phyloP scores from a whole-genome alignment of 2,329 filamentous ascomycete genomes.

The Fusarium illudens region DNA sequence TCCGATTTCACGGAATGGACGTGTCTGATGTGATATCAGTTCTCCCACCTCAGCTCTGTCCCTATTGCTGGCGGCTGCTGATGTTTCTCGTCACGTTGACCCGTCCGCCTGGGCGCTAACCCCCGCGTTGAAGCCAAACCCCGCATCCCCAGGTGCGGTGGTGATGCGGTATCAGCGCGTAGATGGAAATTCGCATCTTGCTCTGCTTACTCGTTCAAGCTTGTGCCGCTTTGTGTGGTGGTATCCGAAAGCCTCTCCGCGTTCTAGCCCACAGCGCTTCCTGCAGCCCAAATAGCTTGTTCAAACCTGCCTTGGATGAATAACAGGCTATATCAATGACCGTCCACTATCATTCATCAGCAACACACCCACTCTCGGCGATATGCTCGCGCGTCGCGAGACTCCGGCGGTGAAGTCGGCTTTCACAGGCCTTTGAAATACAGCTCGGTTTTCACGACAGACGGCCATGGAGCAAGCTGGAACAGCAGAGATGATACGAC shows the following conservation, averaged over 20 bases:
- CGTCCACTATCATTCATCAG: conserved; percentile 30
- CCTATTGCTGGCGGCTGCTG: background rate
- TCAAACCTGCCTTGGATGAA: conserved; percentile 11
- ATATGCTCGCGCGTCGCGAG: conserved; percentile 27
- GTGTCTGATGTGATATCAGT: conserved; percentile 33
- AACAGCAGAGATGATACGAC: conserved; percentile 3
- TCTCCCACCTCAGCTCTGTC: conserved; percentile 6
- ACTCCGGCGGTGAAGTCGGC: conserved; percentile 37
- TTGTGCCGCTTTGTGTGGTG: conserved; percentile 15
- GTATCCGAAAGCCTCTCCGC: conserved; percentile 18
- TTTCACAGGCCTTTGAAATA: conserved; percentile 6
- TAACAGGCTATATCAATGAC: background rate
- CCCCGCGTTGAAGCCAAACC: conserved; percentile 42
- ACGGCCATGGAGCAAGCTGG: background rate
- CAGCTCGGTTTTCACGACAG: conserved; percentile 9
- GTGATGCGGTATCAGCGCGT: conserved; percentile 43
- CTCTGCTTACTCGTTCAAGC: background rate
- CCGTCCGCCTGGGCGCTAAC: conserved; percentile 38
- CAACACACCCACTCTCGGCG: conserved; percentile 30
- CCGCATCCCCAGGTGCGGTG: conserved; percentile 34
- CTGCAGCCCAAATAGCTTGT: conserved; percentile 27
- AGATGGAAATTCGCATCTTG: conserved; percentile 30
- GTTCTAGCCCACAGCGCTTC: conserved; percentile 21
- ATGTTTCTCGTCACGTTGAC: conserved; percentile 36
- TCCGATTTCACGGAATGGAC: conserved; percentile 30